These are phyloP conservation scores for Endoconidiophora polonica DNA, from an alignment of 2,329 filamentous ascomycete genomes.

Conservation along the genomic window DNA sequence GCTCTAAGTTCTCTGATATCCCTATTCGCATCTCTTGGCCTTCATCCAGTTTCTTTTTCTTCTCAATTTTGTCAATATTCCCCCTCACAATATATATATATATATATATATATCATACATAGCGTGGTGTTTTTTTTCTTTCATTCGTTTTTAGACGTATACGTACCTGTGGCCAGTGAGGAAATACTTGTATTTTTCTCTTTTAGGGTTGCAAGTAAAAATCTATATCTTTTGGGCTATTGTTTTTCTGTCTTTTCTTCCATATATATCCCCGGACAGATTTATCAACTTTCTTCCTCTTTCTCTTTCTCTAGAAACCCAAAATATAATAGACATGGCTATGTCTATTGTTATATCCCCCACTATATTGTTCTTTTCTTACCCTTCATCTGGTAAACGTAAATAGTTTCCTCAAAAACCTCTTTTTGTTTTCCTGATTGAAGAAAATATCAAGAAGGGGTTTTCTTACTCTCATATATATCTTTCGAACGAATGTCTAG, in stretches of 20 bases:
- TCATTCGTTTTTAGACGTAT: not conserved
- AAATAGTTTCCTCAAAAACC: no score
- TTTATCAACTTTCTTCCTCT: not conserved
- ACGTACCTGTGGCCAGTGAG: not conserved
- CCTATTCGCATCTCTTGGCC: conserved; percentile 7
- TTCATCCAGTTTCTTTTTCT: conserved; percentile 5
- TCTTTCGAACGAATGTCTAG: no score
- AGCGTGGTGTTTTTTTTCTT: no score
- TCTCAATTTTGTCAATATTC: conserved; percentile 1
- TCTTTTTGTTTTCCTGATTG: not conserved
- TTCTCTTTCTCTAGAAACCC: not conserved
- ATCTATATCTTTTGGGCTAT: not conserved
- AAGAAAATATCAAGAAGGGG: not conserved
- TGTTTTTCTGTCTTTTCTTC: not conserved
- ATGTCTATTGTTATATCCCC: no score
- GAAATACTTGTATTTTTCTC: not conserved
- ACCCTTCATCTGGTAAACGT: no score
- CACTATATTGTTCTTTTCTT: no score
- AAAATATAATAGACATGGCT: no score
- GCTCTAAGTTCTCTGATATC: conserved; percentile 4
- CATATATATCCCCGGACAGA: not conserved
- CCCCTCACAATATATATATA: not conserved
- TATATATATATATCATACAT: no score
- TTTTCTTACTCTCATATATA: not conserved
- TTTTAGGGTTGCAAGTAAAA: not conserved